Percentiles rank a stretch among this genome's conserved stretches.
These are phyloP conservation scores for Fusarium sp. DNA, from an alignment of 2,329 filamentous ascomycete genomes.

Conservation along the genomic window DNA sequence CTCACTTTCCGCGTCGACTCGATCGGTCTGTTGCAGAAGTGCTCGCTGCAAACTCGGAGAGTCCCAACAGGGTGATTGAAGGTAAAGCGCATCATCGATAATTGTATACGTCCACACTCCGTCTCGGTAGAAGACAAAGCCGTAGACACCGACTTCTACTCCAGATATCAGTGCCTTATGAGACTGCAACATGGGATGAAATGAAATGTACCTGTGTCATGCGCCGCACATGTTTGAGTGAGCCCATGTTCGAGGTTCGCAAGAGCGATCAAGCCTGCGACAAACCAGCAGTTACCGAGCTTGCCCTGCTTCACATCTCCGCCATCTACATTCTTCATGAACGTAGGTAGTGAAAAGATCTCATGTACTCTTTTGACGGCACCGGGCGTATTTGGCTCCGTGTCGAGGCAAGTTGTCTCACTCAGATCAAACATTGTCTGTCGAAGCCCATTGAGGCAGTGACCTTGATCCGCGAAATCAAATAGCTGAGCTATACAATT, in stretches of 20 bases:
- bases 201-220: not conserved
- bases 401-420: not conserved
- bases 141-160: constrained; percentile 80
- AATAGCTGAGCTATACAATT: not conserved
- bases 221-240: not conserved
- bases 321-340: not conserved
- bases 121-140: constrained; percentile 89
- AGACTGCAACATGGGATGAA: not conserved
- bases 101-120: constrained; percentile 94
- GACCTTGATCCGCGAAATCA: not conserved
- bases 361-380: constrained; percentile 4
- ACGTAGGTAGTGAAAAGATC: not conserved
- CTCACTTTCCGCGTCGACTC: constrained; percentile 76
- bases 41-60: constrained; percentile 80
- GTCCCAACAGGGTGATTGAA: constrained; percentile 85
- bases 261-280: constrained; percentile 1
- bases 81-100: constrained; percentile 89
- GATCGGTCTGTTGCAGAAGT: constrained; percentile 79
- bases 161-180: not conserved
- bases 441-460: not conserved
- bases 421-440: not conserved
- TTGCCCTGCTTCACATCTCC: not conserved
- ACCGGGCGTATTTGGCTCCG: not conserved
- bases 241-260: not conserved
- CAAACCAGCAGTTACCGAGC: constrained; percentile 3